Evolutionary conservation across 768 basidiomycete genomes (phyloP).

Genomic region (Amanita jacksonii): DNA sequence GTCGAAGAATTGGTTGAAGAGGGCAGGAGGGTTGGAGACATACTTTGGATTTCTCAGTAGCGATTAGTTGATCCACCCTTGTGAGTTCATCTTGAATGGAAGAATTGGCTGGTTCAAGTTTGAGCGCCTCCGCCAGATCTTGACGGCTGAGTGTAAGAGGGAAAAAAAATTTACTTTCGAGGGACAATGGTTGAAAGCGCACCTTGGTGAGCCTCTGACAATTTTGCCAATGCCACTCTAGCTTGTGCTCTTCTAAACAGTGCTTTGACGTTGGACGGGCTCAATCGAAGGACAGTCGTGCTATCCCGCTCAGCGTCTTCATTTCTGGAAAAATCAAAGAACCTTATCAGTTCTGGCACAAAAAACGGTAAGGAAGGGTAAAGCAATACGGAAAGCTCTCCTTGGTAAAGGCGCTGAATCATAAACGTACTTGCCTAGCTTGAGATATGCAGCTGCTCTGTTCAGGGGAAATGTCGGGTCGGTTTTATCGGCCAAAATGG

Average conservation of each 20-base stretch:
- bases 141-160: background rate
- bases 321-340: constrained; percentile 39
- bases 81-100: constrained; percentile 54
- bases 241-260: constrained; percentile 75
- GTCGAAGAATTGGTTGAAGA: background rate
- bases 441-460: constrained; percentile 86
- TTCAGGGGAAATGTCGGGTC: constrained; percentile 82
- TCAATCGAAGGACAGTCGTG: constrained; percentile 47
- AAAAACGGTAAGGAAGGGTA: background rate
- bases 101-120: constrained; percentile 55
- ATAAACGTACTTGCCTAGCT: constrained; percentile 83
- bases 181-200: constrained; percentile 15
- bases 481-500: constrained; percentile 56
- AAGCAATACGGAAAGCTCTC: constrained; percentile 4
- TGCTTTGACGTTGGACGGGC: constrained; percentile 62
- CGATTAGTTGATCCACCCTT: constrained; percentile 33
- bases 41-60: constrained; percentile 28
- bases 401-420: background rate
- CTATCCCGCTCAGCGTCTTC: constrained; percentile 82
- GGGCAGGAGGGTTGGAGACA: background rate
- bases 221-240: constrained; percentile 40
- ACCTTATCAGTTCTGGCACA: too few relatives aligned
- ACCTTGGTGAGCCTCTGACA: constrained; percentile 59
- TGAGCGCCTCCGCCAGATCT: constrained; percentile 57
- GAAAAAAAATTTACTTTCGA: constrained; percentile 7